Base-by-base conservation (phyloP, 2,329 filamentous ascomycete genomes). In the Trichoderma aggressivum region DNA sequence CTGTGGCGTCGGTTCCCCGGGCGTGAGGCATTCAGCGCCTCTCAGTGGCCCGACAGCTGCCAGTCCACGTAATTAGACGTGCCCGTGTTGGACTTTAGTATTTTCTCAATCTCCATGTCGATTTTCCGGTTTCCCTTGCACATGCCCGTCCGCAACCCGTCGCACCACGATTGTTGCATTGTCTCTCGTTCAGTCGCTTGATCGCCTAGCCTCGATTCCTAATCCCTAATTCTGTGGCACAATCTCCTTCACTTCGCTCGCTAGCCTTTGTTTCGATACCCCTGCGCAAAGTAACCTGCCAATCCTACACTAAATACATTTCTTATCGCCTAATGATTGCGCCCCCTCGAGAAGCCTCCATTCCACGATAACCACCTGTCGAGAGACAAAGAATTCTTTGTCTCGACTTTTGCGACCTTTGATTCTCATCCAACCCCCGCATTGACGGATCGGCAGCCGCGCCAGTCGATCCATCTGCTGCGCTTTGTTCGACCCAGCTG, bases 161-260 rank as follows among this genome's bases (percentile, higher is more conserved):
- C 68, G 59, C 61, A 70, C 59, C 68, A 53, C 59, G 36, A 34
- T 24, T 39, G 65, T 50, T 53, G 55, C 39, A 30, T 32, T 53
- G 55, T 64, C 69, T 71, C 43, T 71, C 61, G 62, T 71, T 66
- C 69, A 60, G 59, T 61, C 68, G 50, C 69, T 66, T 58, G 28
- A 50, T 50, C 43, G 67, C 32, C 30, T 8, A 58, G 28, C 39
- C 47, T 64, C 53, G 60, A 65, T 24, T 55, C 56, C 28, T 36
- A 16, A 34, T 24, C 21, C n/a, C 18, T 26, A 26, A 34, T 55
- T 26, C 56, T 36, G 56, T 53, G n/a, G 32, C 56, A 69, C 56
- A 28, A 26, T 36, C 30, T 69, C 36, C 30, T 50, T 59, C 50
- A 60, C 60, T 63, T 71, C 69, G 50, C 61, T 71, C 69, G 69